A percentile compares a stretch with the other conserved stretches of the same genome.
Evolutionary conservation across 768 basidiomycete genomes (phyloP).

Genomic region (Stropharia rugosoannulata): DNA sequence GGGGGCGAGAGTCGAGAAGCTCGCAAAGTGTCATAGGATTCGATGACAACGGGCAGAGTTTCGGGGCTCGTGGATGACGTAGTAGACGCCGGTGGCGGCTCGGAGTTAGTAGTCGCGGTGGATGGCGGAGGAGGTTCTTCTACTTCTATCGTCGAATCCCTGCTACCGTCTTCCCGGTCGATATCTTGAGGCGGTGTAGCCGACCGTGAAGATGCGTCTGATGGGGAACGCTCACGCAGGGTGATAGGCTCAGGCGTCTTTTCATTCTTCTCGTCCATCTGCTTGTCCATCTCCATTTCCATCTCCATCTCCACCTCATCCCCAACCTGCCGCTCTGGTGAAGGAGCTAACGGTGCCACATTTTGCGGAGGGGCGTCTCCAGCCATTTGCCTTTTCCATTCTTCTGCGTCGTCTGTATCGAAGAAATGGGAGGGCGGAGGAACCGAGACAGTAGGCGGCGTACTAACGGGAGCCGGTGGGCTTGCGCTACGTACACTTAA

Average conservation of each 20-base stretch:
- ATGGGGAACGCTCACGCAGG: not conserved
- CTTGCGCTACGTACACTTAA: not conserved
- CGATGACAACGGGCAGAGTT: not conserved
- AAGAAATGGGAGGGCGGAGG: not conserved
- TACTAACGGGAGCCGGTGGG: not conserved
- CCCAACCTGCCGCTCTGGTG: too few relatives aligned
- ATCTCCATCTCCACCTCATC: too few relatives aligned
- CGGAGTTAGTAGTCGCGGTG: not conserved
- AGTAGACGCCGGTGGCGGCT: not conserved
- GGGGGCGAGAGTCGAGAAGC: too few relatives aligned
- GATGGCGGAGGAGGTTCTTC: not conserved
- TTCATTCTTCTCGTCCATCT: not conserved
- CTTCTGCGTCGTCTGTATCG: constrained; percentile 4
- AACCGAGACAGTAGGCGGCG: not conserved
- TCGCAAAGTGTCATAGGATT: not conserved
- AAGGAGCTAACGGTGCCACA: not conserved
- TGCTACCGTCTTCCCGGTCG: not conserved
- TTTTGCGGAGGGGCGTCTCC: not conserved
- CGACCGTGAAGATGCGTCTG: not conserved
- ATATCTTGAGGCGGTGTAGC: not conserved
- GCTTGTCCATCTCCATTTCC: not conserved
- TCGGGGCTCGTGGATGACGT: not conserved
- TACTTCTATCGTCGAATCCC: not conserved
- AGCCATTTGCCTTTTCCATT: constrained; percentile 5
- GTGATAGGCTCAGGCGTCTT: not conserved